phyloP scores from a whole-genome alignment of 1,284 basidiomycete species.

The Schizophyllum commune region DNA sequence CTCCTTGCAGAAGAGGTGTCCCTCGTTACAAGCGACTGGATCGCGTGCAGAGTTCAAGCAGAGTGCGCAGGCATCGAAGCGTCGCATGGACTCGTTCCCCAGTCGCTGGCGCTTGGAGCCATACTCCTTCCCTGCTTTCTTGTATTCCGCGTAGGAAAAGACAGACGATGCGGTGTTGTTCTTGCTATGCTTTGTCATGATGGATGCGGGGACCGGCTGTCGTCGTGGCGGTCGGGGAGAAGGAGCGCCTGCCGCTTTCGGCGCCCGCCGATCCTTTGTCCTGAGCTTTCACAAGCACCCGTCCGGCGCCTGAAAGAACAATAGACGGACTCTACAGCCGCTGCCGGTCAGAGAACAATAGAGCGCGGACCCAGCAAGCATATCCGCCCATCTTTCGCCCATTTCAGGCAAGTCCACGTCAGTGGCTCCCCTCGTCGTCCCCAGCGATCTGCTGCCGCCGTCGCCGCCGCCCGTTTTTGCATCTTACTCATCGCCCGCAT shows the following conservation, averaged over 20 bases:
- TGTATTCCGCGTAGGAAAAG: constrained; percentile 82
- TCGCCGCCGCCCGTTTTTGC: neutral
- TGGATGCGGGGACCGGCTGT: too few relatives aligned
- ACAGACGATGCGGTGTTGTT: constrained; percentile 83
- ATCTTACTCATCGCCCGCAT: neutral
- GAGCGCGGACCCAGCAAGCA: too few relatives aligned
- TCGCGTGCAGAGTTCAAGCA: constrained; percentile 76
- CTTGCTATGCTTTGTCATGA: constrained; percentile 83
- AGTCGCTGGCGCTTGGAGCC: constrained; percentile 79
- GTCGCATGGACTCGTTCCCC: constrained; percentile 85
- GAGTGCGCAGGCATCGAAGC: constrained; percentile 80
- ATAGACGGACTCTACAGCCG: neutral
- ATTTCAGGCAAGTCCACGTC: neutral
- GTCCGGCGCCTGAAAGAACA: neutral
- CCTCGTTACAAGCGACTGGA: constrained; percentile 74
- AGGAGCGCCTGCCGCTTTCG: neutral
- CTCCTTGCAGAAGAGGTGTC: constrained; percentile 89
- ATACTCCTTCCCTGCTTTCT: constrained; percentile 60
- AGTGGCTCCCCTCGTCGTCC: neutral
- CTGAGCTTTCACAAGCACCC: neutral
- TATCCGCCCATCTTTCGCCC: too few relatives aligned
- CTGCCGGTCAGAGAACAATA: too few relatives aligned
- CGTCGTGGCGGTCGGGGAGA: neutral
- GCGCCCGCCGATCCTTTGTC: neutral
- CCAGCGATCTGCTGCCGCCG: neutral